Percentiles rank a stretch among this genome's conserved stretches.
These are phyloP conservation scores for Bretschneidera sinensis DNA, from an alignment of 345 rosid species.

Conservation along the genomic window DNA sequence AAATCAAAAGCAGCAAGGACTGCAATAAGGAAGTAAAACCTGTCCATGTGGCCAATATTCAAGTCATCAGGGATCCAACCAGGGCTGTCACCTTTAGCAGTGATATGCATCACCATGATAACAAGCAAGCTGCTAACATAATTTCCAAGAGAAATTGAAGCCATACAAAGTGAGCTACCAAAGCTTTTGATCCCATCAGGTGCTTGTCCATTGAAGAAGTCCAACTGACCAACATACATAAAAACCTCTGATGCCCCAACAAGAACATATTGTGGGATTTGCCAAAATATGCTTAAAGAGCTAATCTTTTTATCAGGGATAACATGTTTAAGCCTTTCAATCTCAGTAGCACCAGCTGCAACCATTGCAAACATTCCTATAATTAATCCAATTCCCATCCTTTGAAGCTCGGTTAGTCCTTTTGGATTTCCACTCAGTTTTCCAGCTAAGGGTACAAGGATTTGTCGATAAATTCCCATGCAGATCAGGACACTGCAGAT, in stretches of 20 bases:
- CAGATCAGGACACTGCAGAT: constrained; percentile 65
- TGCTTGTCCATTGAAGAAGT: constrained; percentile 85
- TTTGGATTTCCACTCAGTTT: constrained; percentile 36
- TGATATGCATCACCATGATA: constrained; percentile 55
- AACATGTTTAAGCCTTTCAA: constrained; percentile 42
- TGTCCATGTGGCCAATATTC: constrained; percentile 71
- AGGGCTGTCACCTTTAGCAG: constrained; percentile 40
- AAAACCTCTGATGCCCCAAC: constrained; percentile 87
- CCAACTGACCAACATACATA: constrained; percentile 90
- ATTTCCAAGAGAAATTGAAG: constrained; percentile 93
- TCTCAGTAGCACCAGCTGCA: constrained; percentile 73
- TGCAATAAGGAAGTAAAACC: constrained; percentile 71
- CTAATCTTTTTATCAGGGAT: constrained; percentile 46
- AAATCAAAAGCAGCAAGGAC: constrained; percentile 60
- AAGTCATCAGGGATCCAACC: constrained; percentile 85
- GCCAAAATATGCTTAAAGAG: constrained; percentile 76
- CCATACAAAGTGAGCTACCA: constrained; percentile 95
- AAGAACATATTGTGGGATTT: constrained; percentile 74
- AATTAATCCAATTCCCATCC: constrained; percentile 82
- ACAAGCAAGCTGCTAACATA: constrained; percentile 76
- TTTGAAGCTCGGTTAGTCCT: constrained; percentile 70
- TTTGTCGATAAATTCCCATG: constrained; percentile 67
- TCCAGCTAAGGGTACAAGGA: constrained; percentile 59
- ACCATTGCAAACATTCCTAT: constrained; percentile 79
- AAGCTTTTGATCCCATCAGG: constrained; percentile 90